These are phyloP conservation scores for Leccinum subspadiceum DNA, from an alignment of 1,284 basidiomycete species.

Conservation along the genomic window DNA sequence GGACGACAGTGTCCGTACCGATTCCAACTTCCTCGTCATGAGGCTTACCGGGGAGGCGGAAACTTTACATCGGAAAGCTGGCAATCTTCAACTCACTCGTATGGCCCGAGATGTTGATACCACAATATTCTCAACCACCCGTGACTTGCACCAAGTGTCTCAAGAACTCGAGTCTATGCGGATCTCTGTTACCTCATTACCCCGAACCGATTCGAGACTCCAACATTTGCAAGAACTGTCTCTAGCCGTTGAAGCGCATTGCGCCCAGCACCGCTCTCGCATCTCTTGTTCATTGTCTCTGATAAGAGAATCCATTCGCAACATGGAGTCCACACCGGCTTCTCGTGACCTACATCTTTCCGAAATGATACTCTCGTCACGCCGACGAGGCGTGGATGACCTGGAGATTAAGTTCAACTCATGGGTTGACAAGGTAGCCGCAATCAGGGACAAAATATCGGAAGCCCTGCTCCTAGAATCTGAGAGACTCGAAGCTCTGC, in stretches of 20 bases:
- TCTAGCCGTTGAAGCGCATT: slow-evolving; percentile 37
- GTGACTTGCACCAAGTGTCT: slow-evolving; percentile 40
- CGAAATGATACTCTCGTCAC: slow-evolving; percentile 45
- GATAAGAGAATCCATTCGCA: slow-evolving; percentile 49
- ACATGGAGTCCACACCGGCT: slow-evolving; percentile 47
- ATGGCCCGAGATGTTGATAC: slow-evolving; percentile 55
- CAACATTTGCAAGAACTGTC: slow-evolving; percentile 38
- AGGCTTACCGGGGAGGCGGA: slow-evolving; percentile 57
- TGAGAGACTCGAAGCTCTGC: slow-evolving; percentile 32
- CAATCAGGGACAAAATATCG: slow-evolving; percentile 39
- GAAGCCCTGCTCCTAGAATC: slow-evolving; percentile 37
- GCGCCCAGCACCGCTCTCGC: slow-evolving; percentile 35
- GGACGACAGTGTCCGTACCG: slow-evolving; percentile 66
- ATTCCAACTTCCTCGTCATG: slow-evolving; percentile 68
- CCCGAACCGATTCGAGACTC: slow-evolving; percentile 26
- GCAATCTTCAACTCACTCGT: slow-evolving; percentile 50
- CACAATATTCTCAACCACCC: slow-evolving; percentile 36
- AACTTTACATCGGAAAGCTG: slow-evolving; percentile 44
- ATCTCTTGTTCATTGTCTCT: slow-evolving; percentile 50
- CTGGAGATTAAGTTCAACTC: slow-evolving; percentile 45
- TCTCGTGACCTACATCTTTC: slow-evolving; percentile 40
- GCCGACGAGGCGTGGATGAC: slow-evolving; percentile 48
- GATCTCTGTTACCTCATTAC: slow-evolving; percentile 30
- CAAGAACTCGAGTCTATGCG: slow-evolving; percentile 39
- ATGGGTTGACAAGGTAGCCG: slow-evolving; percentile 46